Conservation (phyloP, 2,329 filamentous ascomycete genomes). For the Rutstroemia sp. region DNA sequence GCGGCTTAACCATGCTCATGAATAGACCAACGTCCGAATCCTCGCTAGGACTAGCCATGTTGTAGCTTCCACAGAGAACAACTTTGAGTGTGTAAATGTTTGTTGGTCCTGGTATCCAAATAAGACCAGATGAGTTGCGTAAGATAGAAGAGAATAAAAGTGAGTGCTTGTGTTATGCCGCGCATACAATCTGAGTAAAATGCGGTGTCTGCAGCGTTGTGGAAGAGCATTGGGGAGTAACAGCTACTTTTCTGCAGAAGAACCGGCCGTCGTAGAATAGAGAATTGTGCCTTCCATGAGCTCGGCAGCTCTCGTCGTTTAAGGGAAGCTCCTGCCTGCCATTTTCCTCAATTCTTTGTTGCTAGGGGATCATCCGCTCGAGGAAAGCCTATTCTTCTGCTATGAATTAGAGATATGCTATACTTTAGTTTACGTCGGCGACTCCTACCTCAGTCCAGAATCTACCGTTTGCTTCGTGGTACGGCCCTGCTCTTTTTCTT, state of each 20-base stretch:
- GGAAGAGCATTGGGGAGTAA: no score
- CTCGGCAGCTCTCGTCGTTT: background rate
- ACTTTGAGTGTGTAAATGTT: background rate
- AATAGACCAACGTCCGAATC: background rate
- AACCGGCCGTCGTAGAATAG: background rate
- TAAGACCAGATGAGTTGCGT: background rate
- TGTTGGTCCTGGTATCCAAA: slow-evolving; percentile 2
- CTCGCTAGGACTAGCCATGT: slow-evolving; percentile 6
- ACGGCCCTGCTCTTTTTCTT: slow-evolving; percentile 37
- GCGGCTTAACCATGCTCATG: background rate
- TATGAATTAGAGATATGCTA: background rate
- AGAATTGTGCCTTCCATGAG: slow-evolving; percentile 2
- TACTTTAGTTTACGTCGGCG: background rate
- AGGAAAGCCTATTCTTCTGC: slow-evolving; percentile 14
- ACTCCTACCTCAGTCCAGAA: slow-evolving; percentile 25
- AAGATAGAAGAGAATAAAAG: slow-evolving; percentile 5
- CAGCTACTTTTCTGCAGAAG: background rate
- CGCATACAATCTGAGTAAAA: background rate
- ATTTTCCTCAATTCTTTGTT: slow-evolving; percentile 3
- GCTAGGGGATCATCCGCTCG: slow-evolving; percentile 5
- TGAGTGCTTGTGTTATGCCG: slow-evolving; percentile 2
- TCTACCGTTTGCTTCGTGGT: slow-evolving; percentile 26
- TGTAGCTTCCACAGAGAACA: background rate
- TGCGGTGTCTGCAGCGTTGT: background rate
- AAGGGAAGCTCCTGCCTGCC: background rate